Evolutionary conservation across 2,329 filamentous ascomycete genomes (phyloP), one percentile per base, ranked within the genome.

Genomic region (Arthroderma sp.): DNA sequence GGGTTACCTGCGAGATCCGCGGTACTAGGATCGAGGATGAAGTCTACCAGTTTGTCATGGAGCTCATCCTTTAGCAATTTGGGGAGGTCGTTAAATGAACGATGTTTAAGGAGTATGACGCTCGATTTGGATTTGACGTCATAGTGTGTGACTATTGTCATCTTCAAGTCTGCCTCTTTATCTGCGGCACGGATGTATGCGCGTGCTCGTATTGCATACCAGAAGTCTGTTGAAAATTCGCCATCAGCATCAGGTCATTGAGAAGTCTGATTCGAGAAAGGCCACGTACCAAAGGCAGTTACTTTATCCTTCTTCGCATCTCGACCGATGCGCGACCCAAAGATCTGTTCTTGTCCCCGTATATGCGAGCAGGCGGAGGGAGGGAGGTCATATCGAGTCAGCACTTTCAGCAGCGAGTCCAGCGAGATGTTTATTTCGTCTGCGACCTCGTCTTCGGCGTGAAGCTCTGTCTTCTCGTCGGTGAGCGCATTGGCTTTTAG

Each of bases 81-180:
- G 13, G 57, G 57, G 21, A 59, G 57, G 35, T 59, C 57, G 17
- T 59, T 59, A 23, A 56, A 59, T 21, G 54, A 59, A 21, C 57
- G 44, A 38, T 59, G 54, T 43, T 59, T 59, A 4, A 59, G 54
- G 13, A 59, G 28, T 25, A 59, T 44, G n/a, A 56, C 54, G 25
- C 44, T 56, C 21, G 54, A 53, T 38, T 59, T 54, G 1, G 57
- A 56, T 39, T 56, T 54, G 37, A 59, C 57, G 31, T 59, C 57
- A 38, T 59, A 59, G 35, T 59, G 57, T 15, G 57, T 59, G 17
- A 59, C 57, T 53, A 59, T 59, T 6, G 57, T 59, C 57, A 59
- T 59, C 23, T 59, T 59, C 39, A 59, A 37, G 47, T 59, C 57
- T 23, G 57, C 44, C 38, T 59, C 57, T 49, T 59, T 59, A 47